A percentile compares a stretch with the other conserved stretches of the same genome.
These are phyloP conservation scores for Metschnikowia matae DNA, from an alignment of 805 yeast species.

Conservation along the genomic window DNA sequence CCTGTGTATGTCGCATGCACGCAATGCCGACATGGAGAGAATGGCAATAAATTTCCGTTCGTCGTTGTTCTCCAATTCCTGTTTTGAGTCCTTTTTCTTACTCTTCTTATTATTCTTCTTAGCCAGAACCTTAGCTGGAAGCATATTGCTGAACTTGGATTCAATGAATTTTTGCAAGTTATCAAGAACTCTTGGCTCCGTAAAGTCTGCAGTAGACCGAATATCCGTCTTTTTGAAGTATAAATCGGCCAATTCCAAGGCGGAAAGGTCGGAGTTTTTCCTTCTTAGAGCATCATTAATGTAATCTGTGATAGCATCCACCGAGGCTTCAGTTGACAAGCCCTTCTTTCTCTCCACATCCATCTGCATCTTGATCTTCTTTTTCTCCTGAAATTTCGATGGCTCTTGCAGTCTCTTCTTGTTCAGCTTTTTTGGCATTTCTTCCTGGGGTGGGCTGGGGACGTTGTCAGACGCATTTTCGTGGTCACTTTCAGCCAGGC, in stretches of 20 bases:
- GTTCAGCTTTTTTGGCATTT: slow-evolving; percentile 1
- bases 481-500: slow-evolving; percentile 11
- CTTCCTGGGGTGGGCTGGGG: neutral
- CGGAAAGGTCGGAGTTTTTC: slow-evolving; percentile 62
- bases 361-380: slow-evolving; percentile 61
- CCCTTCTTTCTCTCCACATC: slow-evolving; percentile 55
- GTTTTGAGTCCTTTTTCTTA: slow-evolving; percentile 26
- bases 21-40: slow-evolving; percentile 70
- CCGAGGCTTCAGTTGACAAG: slow-evolving; percentile 47
- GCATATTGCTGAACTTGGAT: slow-evolving; percentile 44
- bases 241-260: slow-evolving; percentile 67
- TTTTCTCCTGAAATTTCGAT: slow-evolving; percentile 54
- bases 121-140: slow-evolving; percentile 30
- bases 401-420: slow-evolving; percentile 29
- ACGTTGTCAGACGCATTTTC: slow-evolving; percentile 4
- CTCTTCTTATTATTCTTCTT: slow-evolving; percentile 28
- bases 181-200: slow-evolving; percentile 48
- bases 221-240: slow-evolving; percentile 56
- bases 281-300: slow-evolving; percentile 59
- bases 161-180: slow-evolving; percentile 54
- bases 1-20: slow-evolving; percentile 83
- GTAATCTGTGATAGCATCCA: slow-evolving; percentile 63
- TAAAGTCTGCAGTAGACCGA: slow-evolving; percentile 57
- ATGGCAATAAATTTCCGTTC: slow-evolving; percentile 48
- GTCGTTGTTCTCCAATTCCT: slow-evolving; percentile 14